Conservation (phyloP, 352 stramenopile genomes). For the Pythium diclinum region DNA sequence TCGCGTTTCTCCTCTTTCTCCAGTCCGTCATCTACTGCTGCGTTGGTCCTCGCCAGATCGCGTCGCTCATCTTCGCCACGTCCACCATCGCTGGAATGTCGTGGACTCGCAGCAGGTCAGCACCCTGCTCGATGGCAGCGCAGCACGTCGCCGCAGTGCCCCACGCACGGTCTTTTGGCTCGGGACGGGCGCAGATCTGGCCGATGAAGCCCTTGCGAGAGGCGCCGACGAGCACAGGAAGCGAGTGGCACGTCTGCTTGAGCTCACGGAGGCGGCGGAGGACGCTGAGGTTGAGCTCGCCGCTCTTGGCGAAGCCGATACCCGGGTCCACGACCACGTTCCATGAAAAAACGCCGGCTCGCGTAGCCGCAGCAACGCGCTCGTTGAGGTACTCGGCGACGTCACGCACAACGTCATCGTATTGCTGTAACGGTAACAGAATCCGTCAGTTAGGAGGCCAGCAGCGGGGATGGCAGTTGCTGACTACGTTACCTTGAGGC, state of each 20-base stretch:
- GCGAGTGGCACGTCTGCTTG: constrained; percentile 41
- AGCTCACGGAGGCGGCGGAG: constrained; percentile 73
- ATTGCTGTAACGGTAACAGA: constrained; percentile 48
- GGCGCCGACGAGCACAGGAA: constrained; percentile 85
- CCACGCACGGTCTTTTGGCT: constrained; percentile 89
- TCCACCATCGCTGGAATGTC: constrained; percentile 92
- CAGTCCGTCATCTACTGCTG: not conserved
- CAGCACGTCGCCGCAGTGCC: constrained; percentile 92
- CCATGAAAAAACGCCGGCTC: constrained; percentile 90
- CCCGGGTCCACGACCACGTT: constrained; percentile 96
- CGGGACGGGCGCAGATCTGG: constrained; percentile 82
- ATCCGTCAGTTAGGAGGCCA: no score
- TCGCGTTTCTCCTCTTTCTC: not conserved
- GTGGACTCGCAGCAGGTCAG: constrained; percentile 95
- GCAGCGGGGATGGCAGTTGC: no score
- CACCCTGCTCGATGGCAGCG: constrained; percentile 66
- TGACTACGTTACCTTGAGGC: constrained; percentile 45
- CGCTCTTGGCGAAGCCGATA: constrained; percentile 97
- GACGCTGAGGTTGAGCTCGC: constrained; percentile 89
- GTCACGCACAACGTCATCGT: constrained; percentile 88
- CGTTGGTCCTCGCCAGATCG: constrained; percentile 68
- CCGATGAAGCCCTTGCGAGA: constrained; percentile 98
- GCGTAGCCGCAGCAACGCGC: constrained; percentile 71
- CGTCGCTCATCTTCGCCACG: constrained; percentile 88
- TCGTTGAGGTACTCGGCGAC: constrained; percentile 80